These are phyloP conservation scores for Annona squamosa DNA, from an alignment of 164 flowering plant species.

Conservation along the genomic window DNA sequence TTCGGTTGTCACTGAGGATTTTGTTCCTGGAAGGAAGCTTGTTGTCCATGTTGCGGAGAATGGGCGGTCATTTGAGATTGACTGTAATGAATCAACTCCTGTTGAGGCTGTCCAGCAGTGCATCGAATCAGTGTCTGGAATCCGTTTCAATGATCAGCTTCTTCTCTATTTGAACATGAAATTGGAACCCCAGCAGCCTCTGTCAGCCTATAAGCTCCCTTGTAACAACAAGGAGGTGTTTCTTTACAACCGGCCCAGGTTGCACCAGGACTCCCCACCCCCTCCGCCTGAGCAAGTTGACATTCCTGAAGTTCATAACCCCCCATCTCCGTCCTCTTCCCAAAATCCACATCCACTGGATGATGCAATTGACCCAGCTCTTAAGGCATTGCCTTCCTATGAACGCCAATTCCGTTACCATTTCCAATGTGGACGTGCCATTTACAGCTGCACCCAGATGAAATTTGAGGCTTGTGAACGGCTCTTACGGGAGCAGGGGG, in stretches of 20 bases:
- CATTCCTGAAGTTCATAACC: constrained; percentile 39
- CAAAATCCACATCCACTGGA: constrained; percentile 71
- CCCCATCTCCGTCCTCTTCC: constrained; percentile 49
- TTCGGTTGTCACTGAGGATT: constrained; percentile 35
- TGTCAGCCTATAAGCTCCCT: constrained; percentile 77
- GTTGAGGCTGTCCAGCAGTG: constrained; percentile 68
- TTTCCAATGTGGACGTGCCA: constrained; percentile 59
- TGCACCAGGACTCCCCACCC: constrained; percentile 50
- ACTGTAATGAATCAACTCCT: constrained; percentile 54
- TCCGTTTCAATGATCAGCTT: constrained; percentile 65
- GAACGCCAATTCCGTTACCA: constrained; percentile 84
- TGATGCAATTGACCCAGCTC: constrained; percentile 90
- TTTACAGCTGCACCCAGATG: constrained; percentile 42
- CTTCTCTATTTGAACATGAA: constrained; percentile 69
- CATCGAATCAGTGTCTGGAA: constrained; percentile 53
- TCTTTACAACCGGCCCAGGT: constrained; percentile 56
- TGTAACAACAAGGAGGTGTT: constrained; percentile 66
- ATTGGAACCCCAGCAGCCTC: constrained; percentile 59
- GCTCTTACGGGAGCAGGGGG: constrained; percentile 60
- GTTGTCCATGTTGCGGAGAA: constrained; percentile 78
- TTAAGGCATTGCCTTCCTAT: constrained; percentile 89
- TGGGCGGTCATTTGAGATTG: constrained; percentile 71
- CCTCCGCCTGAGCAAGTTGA: constrained; percentile 57
- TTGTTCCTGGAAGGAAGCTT: constrained; percentile 47
- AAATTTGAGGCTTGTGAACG: constrained; percentile 56